These are phyloP conservation scores for Tetracentron sinense DNA, from an alignment of 164 flowering plant species.

Conservation along the genomic window DNA sequence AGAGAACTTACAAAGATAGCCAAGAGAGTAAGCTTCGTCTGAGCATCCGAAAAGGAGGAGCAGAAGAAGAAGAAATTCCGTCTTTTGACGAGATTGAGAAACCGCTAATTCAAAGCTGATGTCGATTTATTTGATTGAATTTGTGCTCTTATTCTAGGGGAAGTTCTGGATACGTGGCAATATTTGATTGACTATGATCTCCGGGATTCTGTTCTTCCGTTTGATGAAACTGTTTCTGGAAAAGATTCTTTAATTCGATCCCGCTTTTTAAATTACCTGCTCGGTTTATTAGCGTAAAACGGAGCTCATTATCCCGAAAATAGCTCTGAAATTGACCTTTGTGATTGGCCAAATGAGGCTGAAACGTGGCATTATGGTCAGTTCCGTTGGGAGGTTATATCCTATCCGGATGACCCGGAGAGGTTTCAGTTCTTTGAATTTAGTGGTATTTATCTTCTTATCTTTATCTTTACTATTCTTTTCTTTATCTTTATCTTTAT, in stretches of 20 bases:
- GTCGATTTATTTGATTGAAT: too few species aligned
- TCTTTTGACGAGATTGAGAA: slow-evolving; percentile 5
- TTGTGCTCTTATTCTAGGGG: not conserved
- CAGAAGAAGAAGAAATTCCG: not conserved
- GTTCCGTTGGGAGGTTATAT: not conserved
- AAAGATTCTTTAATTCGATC: too few species aligned
- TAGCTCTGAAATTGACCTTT: not conserved
- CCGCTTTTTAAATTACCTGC: too few species aligned
- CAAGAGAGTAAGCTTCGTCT: slow-evolving; percentile 11
- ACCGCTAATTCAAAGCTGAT: slow-evolving; percentile 3
- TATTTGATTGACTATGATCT: too few species aligned
- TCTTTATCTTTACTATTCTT: too few species aligned
- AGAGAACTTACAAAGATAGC: slow-evolving; percentile 9
- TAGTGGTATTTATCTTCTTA: too few species aligned
- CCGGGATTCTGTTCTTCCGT: too few species aligned
- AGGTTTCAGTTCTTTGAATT: not conserved
- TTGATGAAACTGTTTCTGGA: too few species aligned
- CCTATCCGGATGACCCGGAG: slow-evolving; percentile 15
- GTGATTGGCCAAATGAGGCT: not conserved
- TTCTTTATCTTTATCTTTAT: too few species aligned
- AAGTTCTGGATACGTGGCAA: not conserved
- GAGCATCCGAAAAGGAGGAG: slow-evolving; percentile 10
- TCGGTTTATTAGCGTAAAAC: too few species aligned
- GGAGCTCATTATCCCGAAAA: not conserved
- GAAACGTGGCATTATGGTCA: not conserved